phyloP scores from a whole-genome alignment of 2,329 filamentous ascomycete species.

The Byssothecium circinans region DNA sequence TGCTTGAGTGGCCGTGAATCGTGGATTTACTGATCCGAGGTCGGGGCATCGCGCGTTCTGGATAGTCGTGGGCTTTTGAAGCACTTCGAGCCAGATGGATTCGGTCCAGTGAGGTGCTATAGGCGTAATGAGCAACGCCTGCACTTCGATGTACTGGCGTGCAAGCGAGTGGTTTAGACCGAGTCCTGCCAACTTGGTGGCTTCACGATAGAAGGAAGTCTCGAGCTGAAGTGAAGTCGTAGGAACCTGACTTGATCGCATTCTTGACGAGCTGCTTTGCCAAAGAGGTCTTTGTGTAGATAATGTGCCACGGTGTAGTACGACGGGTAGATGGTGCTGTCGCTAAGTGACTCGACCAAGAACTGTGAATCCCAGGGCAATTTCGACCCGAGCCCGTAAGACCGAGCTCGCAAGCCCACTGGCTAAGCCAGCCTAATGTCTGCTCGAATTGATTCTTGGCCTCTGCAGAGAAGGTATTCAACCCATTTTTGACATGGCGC shows the following conservation, averaged over 20 bases:
- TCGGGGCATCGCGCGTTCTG: constrained; percentile 74
- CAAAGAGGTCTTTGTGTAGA: constrained; percentile 87
- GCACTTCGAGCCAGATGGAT: constrained; percentile 88
- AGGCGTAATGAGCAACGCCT: constrained; percentile 77
- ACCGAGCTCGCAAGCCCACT: constrained; percentile 89
- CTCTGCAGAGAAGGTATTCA: constrained; percentile 75
- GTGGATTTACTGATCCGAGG: constrained; percentile 61
- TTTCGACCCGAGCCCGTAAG: constrained; percentile 88
- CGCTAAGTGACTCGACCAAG: constrained; percentile 87
- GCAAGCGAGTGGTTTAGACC: constrained; percentile 84
- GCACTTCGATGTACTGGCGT: constrained; percentile 78
- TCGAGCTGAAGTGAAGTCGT: constrained; percentile 82
- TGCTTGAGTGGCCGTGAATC: constrained; percentile 76
- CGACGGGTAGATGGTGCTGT: constrained; percentile 89
- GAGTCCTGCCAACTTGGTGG: constrained; percentile 71
- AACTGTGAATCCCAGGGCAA: constrained; percentile 90
- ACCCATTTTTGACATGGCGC: constrained; percentile 48
- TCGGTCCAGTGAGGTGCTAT: constrained; percentile 93
- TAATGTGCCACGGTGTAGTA: constrained; percentile 70
- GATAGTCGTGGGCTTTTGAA: constrained; percentile 73
- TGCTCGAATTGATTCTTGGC: constrained; percentile 68
- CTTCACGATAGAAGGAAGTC: constrained; percentile 92
- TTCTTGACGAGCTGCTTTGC: constrained; percentile 49
- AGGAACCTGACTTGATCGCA: constrained; percentile 64
- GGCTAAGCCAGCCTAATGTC: constrained; percentile 81